Conservation (phyloP, 2,329 filamentous ascomycete genomes). For the Penicillium janthinellum region DNA sequence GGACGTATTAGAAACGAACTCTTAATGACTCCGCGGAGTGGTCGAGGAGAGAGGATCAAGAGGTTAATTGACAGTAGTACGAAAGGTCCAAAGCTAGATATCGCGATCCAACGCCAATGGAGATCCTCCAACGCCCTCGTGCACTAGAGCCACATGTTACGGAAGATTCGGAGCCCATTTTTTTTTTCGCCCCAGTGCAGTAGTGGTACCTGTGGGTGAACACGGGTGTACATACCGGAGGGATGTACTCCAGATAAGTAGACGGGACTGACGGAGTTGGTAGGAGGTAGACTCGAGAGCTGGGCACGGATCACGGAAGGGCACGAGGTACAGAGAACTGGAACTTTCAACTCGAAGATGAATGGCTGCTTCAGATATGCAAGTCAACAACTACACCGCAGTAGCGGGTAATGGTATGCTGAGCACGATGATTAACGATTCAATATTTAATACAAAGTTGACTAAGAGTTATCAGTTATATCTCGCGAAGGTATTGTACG, state of each 20-base stretch:
- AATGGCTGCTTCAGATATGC: background rate
- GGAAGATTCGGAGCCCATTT: constrained; percentile 5
- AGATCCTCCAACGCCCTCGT: constrained; percentile 16
- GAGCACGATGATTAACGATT: background rate
- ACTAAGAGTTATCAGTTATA: background rate
- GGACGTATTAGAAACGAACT: background rate
- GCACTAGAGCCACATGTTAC: constrained; percentile 14
- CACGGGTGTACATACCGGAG: constrained; percentile 1
- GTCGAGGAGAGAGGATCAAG: background rate
- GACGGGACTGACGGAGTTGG: background rate
- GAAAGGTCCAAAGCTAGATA: background rate
- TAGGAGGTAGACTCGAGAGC: background rate
- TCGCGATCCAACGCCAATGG: background rate
- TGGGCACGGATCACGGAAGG: background rate
- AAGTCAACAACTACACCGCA: background rate
- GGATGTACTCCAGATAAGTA: constrained; percentile 2
- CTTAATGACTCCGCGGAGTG: background rate
- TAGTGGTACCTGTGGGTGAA: background rate
- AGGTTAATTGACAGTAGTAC: background rate
- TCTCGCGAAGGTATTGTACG: background rate
- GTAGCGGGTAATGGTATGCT: background rate
- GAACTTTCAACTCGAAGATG: background rate
- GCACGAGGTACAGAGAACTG: too few species aligned
- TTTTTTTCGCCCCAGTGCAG: background rate
- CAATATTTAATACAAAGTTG: background rate